Evolutionary conservation across 306 rosid species (phyloP).

Genomic region (Vigna reflexopilosa): DNA sequence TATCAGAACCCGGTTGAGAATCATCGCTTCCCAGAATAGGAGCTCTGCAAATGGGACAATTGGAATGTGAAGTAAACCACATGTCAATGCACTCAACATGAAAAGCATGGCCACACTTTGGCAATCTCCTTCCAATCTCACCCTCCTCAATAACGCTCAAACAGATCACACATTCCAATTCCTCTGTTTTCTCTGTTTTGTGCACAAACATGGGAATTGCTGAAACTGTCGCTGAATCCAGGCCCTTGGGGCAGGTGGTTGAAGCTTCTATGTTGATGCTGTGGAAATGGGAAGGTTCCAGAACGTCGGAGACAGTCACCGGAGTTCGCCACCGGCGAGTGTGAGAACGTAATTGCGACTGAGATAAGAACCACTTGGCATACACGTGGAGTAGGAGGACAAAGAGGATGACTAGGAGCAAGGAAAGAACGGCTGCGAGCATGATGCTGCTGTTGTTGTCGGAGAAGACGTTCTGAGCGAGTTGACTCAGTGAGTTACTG

Average conservation of each 20-base stretch:
- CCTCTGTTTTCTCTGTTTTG: conserved; percentile 28
- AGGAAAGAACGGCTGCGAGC: conserved; percentile 79
- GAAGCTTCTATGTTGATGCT: conserved; percentile 48
- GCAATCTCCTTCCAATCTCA: conserved; percentile 72
- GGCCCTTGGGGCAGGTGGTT: conserved; percentile 65
- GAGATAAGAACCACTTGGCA: conserved; percentile 81
- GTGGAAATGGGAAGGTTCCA: conserved; percentile 53
- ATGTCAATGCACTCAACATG: conserved; percentile 88
- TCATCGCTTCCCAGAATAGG: conserved; percentile 40
- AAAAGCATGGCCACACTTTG: conserved; percentile 77
- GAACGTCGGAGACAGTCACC: conserved; percentile 51
- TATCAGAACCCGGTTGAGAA: conserved; percentile 32
- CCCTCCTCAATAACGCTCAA: conserved; percentile 68
- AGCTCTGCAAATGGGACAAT: conserved; percentile 84
- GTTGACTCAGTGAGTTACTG: conserved; percentile 52
- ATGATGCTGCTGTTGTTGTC: conserved; percentile 67
- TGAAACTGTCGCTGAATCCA: conserved; percentile 57
- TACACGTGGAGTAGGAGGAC: conserved; percentile 90
- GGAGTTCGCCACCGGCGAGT: conserved; percentile 45
- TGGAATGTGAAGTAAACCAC: conserved; percentile 84
- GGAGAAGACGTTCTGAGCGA: conserved; percentile 63
- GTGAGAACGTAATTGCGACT: conserved; percentile 36
- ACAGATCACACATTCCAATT: conserved; percentile 81
- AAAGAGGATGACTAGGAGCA: conserved; percentile 82
- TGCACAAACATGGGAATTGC: conserved; percentile 68